Evolutionary conservation across 306 rosid genomes (phyloP), one percentile per base, ranked within the genome.

Genomic region (Vigna angularis): DNA sequence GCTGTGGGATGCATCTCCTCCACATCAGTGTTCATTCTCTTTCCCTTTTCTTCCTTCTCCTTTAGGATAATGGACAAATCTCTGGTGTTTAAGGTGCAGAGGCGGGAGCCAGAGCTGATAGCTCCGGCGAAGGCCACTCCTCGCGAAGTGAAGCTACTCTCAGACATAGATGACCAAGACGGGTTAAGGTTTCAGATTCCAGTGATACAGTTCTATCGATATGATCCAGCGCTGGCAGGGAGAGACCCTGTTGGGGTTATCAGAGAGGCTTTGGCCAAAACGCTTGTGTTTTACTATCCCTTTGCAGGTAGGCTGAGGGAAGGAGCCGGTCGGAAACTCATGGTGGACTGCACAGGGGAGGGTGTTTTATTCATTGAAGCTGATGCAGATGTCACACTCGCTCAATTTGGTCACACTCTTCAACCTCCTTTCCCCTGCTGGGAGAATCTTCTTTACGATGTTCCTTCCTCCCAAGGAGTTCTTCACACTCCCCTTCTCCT

Each of bases 121-220:
- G 69, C 70, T 24, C 86, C 86, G 42, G 62, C 76, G 15, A 77
- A 66, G 52, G 61, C 80, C 6, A 83, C 86, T 1, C 83, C 79
- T 5, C 79, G 45, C 3, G 86, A 83, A 78, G 47, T 73, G 9
- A 83, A 77, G 45, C 67, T 13, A 1, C 86, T 83, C 3, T 83
- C 86, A 34, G 86, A 83, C 72, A 83, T 83, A n/a, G 86, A 83
- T 20, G 86, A 83, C 76, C 86, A 83, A 78, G 86, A 83, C 0
- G 67, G 86, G 0, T 44, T 83, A 6, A 79, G 86, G 42, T 83
- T 83, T 26, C 86, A 83, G 40, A 78, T 83, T 58, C 86, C 86
- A 0, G 83, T 83, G 38, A 78, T 83, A 5, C 86, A 83, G 4
- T 83, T 83, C 18, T 83, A 83, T 2, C 55, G 74, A 3, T 18